These are phyloP conservation scores for Asterochloris erici DNA, from an alignment of 139 green algal genomes.

Conservation along the genomic window DNA sequence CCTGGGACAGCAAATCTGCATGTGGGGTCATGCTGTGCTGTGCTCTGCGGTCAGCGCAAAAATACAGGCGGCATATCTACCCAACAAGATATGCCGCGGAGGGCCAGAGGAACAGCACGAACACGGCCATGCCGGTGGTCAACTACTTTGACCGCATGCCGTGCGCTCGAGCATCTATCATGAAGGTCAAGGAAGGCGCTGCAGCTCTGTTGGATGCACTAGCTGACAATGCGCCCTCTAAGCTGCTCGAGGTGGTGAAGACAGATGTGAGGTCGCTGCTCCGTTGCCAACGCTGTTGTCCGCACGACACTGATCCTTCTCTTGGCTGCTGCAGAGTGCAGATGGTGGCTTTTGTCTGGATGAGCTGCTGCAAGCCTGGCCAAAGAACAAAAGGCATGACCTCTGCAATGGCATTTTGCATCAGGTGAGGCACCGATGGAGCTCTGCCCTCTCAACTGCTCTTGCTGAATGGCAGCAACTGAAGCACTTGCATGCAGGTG, in stretches of 20 bases:
- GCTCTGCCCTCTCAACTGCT: too few relatives aligned
- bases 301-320: background rate
- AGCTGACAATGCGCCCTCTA: background rate
- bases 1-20: background rate
- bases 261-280: too few relatives aligned
- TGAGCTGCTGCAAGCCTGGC: slow-evolving; percentile 8
- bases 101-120: too few relatives aligned
- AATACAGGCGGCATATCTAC: too few relatives aligned
- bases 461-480: too few relatives aligned
- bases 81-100: too few relatives aligned
- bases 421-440: background rate
- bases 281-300: background rate
- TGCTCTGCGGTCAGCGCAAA: background rate
- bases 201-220: background rate
- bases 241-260: background rate
- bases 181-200: background rate
- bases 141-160: too few relatives aligned
- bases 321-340: background rate
- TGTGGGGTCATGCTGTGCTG: background rate
- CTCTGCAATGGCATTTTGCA: background rate
- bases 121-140: too few relatives aligned
- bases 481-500: background rate
- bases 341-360: background rate
- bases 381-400: background rate
- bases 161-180: background rate